phyloP scores from a whole-genome alignment of 2,329 filamentous ascomycete species.

The Grosmannia penicillata region DNA sequence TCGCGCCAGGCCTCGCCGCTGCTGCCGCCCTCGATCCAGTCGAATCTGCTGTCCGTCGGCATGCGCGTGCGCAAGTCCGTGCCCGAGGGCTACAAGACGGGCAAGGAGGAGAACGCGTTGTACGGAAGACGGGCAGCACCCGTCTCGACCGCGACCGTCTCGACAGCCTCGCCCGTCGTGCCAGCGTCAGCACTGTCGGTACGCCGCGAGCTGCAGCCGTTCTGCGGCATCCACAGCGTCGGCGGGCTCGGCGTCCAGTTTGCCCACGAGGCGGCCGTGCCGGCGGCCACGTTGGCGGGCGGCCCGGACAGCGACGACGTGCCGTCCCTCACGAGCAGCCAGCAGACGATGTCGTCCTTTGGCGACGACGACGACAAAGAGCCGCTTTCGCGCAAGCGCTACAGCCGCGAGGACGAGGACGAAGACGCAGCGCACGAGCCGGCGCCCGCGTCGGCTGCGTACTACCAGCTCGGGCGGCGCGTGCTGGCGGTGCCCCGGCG shows the following conservation, averaged over 20 bases:
- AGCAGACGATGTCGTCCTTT: conserved; percentile 36
- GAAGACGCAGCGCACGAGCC: conserved; percentile 15
- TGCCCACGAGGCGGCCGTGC: conserved; percentile 8
- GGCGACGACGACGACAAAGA: conserved; percentile 11
- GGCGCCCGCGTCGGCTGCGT: conserved; percentile 16
- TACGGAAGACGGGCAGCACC: not conserved
- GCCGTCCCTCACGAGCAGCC: conserved; percentile 34
- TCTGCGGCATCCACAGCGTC: conserved; percentile 65
- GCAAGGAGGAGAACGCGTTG: conserved; percentile 27
- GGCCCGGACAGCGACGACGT: conserved; percentile 18
- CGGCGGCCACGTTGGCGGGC: conserved; percentile 3
- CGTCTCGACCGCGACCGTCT: too few species aligned
- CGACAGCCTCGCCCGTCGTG: not conserved
- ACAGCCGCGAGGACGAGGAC: not conserved
- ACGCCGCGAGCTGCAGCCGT: conserved; percentile 60
- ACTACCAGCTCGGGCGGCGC: conserved; percentile 21
- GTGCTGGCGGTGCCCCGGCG: conserved; percentile 32
- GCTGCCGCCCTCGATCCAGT: conserved; percentile 54
- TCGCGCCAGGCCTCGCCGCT: conserved; percentile 22
- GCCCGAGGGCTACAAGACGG: conserved; percentile 85
- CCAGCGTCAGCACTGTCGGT: conserved; percentile 5
- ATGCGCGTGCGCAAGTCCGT: conserved; percentile 92
- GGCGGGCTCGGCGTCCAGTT: conserved; percentile 53
- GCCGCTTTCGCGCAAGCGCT: not conserved
- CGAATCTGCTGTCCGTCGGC: conserved; percentile 77